Conservation (phyloP, 768 basidiomycete genomes). For the Termitomyces eurrhizus region DNA sequence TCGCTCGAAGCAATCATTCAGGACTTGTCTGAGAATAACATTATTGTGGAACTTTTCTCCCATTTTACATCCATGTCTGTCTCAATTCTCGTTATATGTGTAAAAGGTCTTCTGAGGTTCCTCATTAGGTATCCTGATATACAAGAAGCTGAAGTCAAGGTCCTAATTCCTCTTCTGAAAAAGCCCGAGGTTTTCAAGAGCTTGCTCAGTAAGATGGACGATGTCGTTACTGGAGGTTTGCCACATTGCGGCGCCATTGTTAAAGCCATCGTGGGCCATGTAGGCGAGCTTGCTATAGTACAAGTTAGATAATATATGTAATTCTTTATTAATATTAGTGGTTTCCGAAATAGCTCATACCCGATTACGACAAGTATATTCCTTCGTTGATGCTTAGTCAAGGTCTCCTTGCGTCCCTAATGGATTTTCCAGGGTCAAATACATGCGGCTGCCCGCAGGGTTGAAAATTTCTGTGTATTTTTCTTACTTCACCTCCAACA, state of each 20-base stretch:
- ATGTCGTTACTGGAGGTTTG: not conserved
- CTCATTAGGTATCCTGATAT: slow-evolving; percentile 12
- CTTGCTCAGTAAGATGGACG: slow-evolving; percentile 2
- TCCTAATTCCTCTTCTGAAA: slow-evolving; percentile 2
- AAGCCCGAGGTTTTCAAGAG: not conserved
- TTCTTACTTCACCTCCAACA: not conserved
- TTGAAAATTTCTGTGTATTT: not conserved
- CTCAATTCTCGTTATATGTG: not conserved
- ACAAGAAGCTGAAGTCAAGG: slow-evolving; percentile 9
- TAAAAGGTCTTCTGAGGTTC: not conserved
- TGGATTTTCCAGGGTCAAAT: not conserved
- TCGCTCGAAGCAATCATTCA: slow-evolving; percentile 17
- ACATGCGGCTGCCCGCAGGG: not conserved
- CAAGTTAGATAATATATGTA: not conserved
- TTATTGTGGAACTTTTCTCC: slow-evolving; percentile 23
- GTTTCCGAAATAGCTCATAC: not conserved
- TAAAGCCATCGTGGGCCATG: not conserved
- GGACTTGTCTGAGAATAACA: slow-evolving; percentile 18
- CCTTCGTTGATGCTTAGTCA: not conserved
- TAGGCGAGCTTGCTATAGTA: not conserved
- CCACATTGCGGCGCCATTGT: slow-evolving; percentile 4
- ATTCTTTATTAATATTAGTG: too few relatives aligned
- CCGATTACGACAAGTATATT: too few relatives aligned
- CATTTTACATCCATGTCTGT: slow-evolving; percentile 21
- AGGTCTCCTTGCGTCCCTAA: not conserved